Evolutionary conservation across 1,139 yeast genomes (phyloP).

Genomic region (Diutina siamensis): DNA sequence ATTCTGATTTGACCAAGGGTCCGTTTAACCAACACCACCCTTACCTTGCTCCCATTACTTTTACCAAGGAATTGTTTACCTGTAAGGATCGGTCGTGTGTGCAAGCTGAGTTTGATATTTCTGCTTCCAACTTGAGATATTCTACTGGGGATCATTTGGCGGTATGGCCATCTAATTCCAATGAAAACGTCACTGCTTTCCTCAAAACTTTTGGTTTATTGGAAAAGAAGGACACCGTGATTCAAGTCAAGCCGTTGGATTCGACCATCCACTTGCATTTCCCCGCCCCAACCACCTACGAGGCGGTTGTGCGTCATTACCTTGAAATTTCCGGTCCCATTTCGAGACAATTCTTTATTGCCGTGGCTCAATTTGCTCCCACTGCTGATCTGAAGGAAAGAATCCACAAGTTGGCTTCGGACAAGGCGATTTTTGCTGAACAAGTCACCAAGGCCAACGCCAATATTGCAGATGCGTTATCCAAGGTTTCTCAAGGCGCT

Average conservation of each 20-base stretch:
- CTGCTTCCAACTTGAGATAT: slow-evolving; percentile 66
- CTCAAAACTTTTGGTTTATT: slow-evolving; percentile 51
- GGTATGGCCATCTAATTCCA: slow-evolving; percentile 83
- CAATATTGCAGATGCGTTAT: slow-evolving; percentile 71
- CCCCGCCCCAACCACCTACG: slow-evolving; percentile 88
- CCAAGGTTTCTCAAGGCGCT: slow-evolving; percentile 45
- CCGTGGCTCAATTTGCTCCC: slow-evolving; percentile 82
- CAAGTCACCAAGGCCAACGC: slow-evolving; percentile 49
- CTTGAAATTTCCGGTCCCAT: slow-evolving; percentile 89
- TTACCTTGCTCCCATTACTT: slow-evolving; percentile 56
- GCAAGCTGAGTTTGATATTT: slow-evolving; percentile 80
- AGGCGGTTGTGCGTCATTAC: slow-evolving; percentile 74
- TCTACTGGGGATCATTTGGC: slow-evolving; percentile 96
- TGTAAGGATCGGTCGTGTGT: slow-evolving; percentile 66
- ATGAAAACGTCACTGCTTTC: slow-evolving; percentile 59
- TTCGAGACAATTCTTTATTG: slow-evolving; percentile 74
- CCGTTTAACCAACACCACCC: slow-evolving; percentile 86
- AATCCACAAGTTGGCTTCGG: slow-evolving; percentile 46
- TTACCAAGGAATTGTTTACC: slow-evolving; percentile 60
- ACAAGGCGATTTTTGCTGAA: slow-evolving; percentile 56
- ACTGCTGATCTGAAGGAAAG: slow-evolving; percentile 41
- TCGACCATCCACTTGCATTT: slow-evolving; percentile 63
- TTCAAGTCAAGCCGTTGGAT: slow-evolving; percentile 63
- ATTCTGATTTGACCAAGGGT: slow-evolving; percentile 41
- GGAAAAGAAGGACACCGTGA: slow-evolving; percentile 41